Evolutionary conservation across 257 asterid species (phyloP), one percentile per base, ranked within the genome.

Genomic region (Solanum pinnatisectum): DNA sequence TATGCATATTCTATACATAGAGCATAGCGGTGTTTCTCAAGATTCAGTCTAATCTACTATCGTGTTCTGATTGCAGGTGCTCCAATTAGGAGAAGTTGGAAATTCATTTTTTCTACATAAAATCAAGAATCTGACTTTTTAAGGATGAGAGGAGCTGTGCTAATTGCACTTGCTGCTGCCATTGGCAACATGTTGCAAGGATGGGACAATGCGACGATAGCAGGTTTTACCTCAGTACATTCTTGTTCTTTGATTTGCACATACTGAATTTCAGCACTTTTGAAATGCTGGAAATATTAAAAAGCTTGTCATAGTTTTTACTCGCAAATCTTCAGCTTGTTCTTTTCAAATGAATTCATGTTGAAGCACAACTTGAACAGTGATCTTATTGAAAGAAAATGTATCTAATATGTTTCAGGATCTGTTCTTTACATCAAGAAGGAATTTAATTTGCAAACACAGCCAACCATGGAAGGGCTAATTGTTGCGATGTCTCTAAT

Each of bases 161-260:
- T 93, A 1, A 98, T 95, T 35, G 98, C 99, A 3, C 90, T 95
- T 87, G 95, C 94, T 59, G 99, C 99, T n/a, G 98, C 99, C 86
- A 92, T 97, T 78, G 99, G 99, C 36, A 97, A 97, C 88, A 18
- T 97, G 86, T 89, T 96, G 93, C 99, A 97, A 90, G 99, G 99
- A 92, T 97, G 99, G 99, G 99, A 97, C 65, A 97, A 97, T 90
- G 99, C 99, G 8, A 94, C 98, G 27, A 97, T 97, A 44, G 99
- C 99, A 91, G 99, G 99, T 97, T 49, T n/a, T 49, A 32, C 35
- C 76, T 78, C 68, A 10, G 14, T 68, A 20, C 71, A 32, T 60
- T 32, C 32, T 49, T 30, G 30, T 81, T 46, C 70, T 18, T 82
- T 18, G n/a, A 9, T 82, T 49, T 44, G 67, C 65, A 44, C 56